These are phyloP conservation scores for Penicillium rolfsii DNA, from an alignment of 2,329 filamentous ascomycete species.

Conservation along the genomic window DNA sequence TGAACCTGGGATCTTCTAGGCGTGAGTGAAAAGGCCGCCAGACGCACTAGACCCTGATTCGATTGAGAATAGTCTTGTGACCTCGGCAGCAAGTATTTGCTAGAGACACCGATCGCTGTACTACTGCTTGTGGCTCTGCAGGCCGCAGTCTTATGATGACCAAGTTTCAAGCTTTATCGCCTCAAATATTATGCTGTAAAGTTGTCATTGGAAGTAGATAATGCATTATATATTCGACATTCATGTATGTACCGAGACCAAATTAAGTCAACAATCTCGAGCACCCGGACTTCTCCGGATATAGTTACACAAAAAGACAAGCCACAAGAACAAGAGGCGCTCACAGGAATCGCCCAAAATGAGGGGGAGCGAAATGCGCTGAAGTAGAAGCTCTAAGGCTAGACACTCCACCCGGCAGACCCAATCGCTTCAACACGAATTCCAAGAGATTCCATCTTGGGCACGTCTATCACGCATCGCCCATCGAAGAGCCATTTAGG, in stretches of 20 bases:
- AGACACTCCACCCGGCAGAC: constrained; percentile 13
- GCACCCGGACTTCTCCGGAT: background rate
- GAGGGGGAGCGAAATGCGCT: background rate
- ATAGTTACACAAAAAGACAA: background rate
- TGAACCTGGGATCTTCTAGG: too few species aligned
- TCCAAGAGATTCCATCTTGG: constrained; percentile 20
- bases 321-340: background rate
- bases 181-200: too few species aligned
- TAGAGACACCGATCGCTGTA: too few species aligned
- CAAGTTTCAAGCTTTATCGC: too few species aligned
- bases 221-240: background rate
- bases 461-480: constrained; percentile 20
- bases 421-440: constrained; percentile 26
- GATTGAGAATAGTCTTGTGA: too few species aligned
- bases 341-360: background rate
- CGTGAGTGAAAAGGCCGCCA: too few species aligned
- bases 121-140: too few species aligned
- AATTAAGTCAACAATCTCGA: background rate
- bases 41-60: too few species aligned
- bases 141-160: too few species aligned
- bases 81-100: too few species aligned
- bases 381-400: background rate
- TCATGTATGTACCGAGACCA: background rate
- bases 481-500: constrained; percentile 26
- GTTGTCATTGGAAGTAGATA: too few species aligned